Base-by-base conservation (phyloP, 2,329 filamentous ascomycete species). In the Parascedosporium putredinis region DNA sequence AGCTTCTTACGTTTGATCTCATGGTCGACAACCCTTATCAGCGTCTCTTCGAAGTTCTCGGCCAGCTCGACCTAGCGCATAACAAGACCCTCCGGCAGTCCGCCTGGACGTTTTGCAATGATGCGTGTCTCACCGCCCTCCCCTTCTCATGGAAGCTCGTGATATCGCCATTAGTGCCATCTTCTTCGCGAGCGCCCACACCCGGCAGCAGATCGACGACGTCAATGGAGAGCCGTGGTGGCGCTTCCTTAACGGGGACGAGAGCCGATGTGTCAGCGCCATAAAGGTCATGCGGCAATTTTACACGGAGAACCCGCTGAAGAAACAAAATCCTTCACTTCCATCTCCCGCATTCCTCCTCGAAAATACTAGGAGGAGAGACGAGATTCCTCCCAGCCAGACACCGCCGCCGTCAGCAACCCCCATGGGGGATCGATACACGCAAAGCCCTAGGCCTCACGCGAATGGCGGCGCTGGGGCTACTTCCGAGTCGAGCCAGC, bases 41-140 rank as follows among this genome's bases (percentile, higher is more conserved):
- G 52, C 79, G 84, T 52, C 79, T 97, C 24, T 93, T 88, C 65
- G 81, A 91, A 50, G 83, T 90, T 60, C 77, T 95, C 27, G 79
- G 81, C 49, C 82, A 79, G 61, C 78, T 93, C 53, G 75, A 77
- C 22, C 74, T 89, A 45, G 81, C 87, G 52, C 83, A 91, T 59
- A 86, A 94, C 67, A 91, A 91, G 66, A 71, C 76, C 50, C 69
- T 97, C 25, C 80, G 91, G 50, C 90, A 95, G 65, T 81, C 86
- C 0, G 86, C 88, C 1, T 97, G 93, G 89, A 85, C 88, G 0
- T 97, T 96, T 60, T 81, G 95, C 55, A 96, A 94, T 62, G 93
- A 98, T 66, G 86, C 85, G 18, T 86, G 83, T 55, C 79, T 91
- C 53, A 97, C 91, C 1, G 79, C 84, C 36, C 74, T 97, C 45